Conservation (phyloP, 140 eudicot species). For the Flaveria floridana region DNA sequence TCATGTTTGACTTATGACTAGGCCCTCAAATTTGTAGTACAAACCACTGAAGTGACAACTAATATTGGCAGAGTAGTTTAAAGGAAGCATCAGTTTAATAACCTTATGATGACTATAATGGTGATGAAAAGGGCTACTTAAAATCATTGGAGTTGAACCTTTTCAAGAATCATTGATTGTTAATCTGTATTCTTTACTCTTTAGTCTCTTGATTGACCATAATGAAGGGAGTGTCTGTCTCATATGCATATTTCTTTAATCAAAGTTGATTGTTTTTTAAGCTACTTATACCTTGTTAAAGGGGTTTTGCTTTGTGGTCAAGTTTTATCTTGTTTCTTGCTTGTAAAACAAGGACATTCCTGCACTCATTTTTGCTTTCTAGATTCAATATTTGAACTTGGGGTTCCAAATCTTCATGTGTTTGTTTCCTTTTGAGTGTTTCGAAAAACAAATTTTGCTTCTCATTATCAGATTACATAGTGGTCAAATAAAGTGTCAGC, state of each 20-base stretch:
- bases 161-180: conserved; percentile 22
- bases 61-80: conserved; percentile 26
- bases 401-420: neutral
- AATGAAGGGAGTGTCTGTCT: conserved; percentile 17
- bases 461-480: neutral
- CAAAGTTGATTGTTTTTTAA: conserved; percentile 1
- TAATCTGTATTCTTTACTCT: neutral
- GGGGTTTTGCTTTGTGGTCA: conserved; percentile 17
- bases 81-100: conserved; percentile 18
- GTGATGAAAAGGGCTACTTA: neutral
- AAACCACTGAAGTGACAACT: conserved; percentile 27
- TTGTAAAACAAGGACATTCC: conserved; percentile 3
- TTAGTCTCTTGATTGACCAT: conserved; percentile 24
- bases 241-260: conserved; percentile 5
- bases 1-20: conserved; percentile 5
- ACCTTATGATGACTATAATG: conserved; percentile 6
- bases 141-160: conserved; percentile 6
- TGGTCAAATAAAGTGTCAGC: neutral
- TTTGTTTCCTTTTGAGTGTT: neutral
- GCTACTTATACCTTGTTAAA: conserved; percentile 19
- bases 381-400: neutral
- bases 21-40: conserved; percentile 21
- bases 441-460: neutral
- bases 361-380: neutral
- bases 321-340: conserved; percentile 20